A percentile compares a stretch with the other conserved stretches of the same genome.
phyloP scores from a whole-genome alignment of 2,329 filamentous ascomycete genomes.

The Aspergillus neoniger region DNA sequence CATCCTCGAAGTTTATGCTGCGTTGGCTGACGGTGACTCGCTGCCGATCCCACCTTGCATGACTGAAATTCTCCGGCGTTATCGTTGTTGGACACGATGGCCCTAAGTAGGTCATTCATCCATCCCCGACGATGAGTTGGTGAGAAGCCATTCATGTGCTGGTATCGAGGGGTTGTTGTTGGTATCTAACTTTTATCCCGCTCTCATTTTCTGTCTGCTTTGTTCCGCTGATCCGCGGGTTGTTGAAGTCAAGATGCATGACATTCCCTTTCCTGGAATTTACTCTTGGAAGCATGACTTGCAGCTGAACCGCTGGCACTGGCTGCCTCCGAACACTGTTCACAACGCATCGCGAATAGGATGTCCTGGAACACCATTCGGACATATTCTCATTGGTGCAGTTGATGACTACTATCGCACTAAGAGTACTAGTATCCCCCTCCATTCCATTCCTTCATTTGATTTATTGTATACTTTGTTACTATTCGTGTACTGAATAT shows the following conservation, averaged over 20 bases:
- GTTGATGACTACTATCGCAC: neutral
- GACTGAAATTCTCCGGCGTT: constrained; percentile 7
- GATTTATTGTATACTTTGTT: neutral
- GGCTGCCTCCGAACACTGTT: neutral
- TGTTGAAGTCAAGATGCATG: neutral
- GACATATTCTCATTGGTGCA: neutral
- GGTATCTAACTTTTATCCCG: neutral
- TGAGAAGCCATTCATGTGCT: neutral
- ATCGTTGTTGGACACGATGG: neutral
- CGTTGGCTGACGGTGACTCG: constrained; percentile 30
- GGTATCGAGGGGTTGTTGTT: neutral
- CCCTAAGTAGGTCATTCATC: neutral
- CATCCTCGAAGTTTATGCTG: constrained; percentile 15
- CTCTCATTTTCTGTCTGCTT: neutral
- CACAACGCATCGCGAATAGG: constrained; percentile 1
- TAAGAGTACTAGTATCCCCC: neutral
- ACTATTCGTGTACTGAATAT: no score
- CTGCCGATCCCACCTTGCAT: constrained; percentile 20
- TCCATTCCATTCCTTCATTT: neutral
- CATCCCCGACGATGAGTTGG: neutral
- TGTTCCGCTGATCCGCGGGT: neutral
- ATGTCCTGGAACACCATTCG: neutral
- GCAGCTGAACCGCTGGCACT: neutral
- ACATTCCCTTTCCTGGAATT: neutral
- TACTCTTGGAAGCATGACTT: constrained; percentile 1